Percentiles rank a stretch among this genome's conserved stretches.
These are phyloP conservation scores for Scedosporium apiospermum DNA, from an alignment of 2,329 filamentous ascomycete genomes.

Conservation along the genomic window DNA sequence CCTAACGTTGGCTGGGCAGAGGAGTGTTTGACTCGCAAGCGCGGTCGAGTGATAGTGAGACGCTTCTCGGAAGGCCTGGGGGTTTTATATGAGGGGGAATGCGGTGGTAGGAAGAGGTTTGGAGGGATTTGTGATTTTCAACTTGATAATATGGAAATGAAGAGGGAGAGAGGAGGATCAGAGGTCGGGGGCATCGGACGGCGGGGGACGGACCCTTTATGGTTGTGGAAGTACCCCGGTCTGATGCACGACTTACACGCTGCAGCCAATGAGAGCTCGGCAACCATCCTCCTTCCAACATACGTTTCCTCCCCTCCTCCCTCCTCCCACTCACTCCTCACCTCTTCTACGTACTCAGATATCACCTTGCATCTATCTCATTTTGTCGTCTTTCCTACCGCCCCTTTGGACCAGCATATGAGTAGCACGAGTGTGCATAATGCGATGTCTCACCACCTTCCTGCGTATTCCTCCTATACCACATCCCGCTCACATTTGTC, in stretches of 20 bases:
- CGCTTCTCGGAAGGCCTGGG: not conserved
- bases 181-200: not conserved
- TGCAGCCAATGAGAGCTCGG: too few species aligned
- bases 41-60: not conserved
- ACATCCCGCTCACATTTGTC: too few species aligned
- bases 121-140: not conserved
- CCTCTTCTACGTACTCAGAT: not conserved
- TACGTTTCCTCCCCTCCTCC: not conserved
- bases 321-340: not conserved
- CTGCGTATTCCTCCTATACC: too few species aligned
- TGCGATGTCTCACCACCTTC: too few species aligned
- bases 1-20: not conserved
- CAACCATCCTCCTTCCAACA: not conserved
- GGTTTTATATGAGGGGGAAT: not conserved
- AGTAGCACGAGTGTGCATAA: not conserved
- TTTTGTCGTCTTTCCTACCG: not conserved
- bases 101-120: not conserved
- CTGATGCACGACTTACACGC: too few species aligned
- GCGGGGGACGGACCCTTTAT: not conserved
- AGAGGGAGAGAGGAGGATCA: not conserved
- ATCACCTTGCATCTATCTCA: not conserved
- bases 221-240: not conserved
- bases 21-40: not conserved
- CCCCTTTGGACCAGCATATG: not conserved
- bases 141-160: not conserved